Base-by-base conservation (phyloP, 768 basidiomycete genomes). In the Psilocybe cyanescens region DNA sequence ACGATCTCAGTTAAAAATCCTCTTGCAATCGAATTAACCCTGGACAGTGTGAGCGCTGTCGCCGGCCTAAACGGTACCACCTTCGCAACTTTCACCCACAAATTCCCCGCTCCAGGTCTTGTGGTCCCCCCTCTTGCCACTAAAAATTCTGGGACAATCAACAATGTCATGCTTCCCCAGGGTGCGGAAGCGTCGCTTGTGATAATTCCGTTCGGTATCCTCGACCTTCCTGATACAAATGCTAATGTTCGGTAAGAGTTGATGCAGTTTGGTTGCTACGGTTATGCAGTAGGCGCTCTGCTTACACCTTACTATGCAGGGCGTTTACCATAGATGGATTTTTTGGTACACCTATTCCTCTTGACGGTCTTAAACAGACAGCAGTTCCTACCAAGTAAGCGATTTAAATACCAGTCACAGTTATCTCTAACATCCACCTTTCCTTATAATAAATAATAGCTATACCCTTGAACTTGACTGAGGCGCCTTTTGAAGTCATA, bases 141-240 rank as follows among this genome's bases (percentile, higher is more conserved):
- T 1, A 82, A 81, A 50, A 88, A 88, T 70, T 86, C 85, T 29
- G 88, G 88, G 1, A 76, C 68, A n/a, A 82, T 90, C 61, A 70
- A 74, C n/a, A 79, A 88, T 54, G 88, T 90, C 11, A 54, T 81
- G 37, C 77, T 90, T 17, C 77, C 81, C 0, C 72, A 85, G 64
- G 88, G 88, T 28, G 80, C 79, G 1, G 19, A 72, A 2, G 76
- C 68, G 4, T 82, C 86, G 1, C 76, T 90, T 6, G 75, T 57
- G 5, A 87, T 89, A 50, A 81, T 88, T 54, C 82, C 86, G 0
- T 68, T 81, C 48, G 84, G 81, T 6, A 73, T 78, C 35, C 74
- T 89, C 59, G 86, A 90, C 61, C 74, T 89, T 30, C 64, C 73
- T 17, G 71, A 73, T 16, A 74, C 75, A 8, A 73, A 81, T 58